Base-by-base conservation (phyloP, 2,329 filamentous ascomycete species). In the Penicillium sp. region DNA sequence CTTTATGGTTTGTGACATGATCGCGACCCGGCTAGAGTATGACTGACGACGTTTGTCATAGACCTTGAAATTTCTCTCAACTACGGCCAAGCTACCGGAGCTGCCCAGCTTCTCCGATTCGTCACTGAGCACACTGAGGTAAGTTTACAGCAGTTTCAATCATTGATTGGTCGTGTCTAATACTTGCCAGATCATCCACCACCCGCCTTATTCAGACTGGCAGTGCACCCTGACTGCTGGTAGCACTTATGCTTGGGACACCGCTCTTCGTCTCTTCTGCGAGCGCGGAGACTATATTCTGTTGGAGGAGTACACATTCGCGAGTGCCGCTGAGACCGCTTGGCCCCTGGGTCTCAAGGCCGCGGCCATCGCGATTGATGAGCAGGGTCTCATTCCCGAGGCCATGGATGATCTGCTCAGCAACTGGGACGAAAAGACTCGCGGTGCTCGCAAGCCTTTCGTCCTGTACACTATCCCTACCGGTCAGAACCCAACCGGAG, bases 81-180 rank as follows among this genome's bases (percentile, higher is more conserved):
- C 75, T 99, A 99, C 70, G 90, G 89, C 31, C 91, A 96, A 74
- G 86, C 91, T 8, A 85, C 85, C 16, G 94, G 94, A 16, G 85
- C 90, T 10, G 88, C 90, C 3, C 94, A 96, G 74, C 79, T 99
- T 71, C 77, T 96, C 57, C 86, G 94, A 54, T 97, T 89, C 76
- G 80, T 97, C 46, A 95, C 92, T 0, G 94, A 99, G 77, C 94
- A 97, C 74, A 95, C 92, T 0, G 93, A 99, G 74, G 76, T 78
- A 63, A 49, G 63, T 34, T 13, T 15, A n/a, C 12, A 16, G 3
- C 39, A 3, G 4, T 12, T 9, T n/a, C 3, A 26, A 2, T 5
- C 10, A 10, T 5, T 13, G 7, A 7, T 8, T 4, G 13, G 29
- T 7, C 8, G 2, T 21, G 7, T 18, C 34, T 29, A 50, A 59